Base-by-base conservation (phyloP, 1,284 basidiomycete genomes). In the Chondrostereum purpureum region DNA sequence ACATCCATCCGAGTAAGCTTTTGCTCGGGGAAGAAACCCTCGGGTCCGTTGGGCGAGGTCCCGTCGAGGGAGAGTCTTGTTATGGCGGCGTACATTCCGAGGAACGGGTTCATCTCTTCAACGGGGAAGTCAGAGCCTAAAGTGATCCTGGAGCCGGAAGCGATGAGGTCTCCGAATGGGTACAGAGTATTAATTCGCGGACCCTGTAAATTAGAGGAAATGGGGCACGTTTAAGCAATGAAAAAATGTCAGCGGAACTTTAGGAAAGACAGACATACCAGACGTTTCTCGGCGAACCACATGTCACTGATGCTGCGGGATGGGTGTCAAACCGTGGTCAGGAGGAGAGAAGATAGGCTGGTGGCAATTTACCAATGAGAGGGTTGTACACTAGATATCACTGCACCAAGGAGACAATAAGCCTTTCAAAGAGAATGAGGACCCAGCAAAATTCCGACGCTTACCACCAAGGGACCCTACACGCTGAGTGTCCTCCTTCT, bases 101-200 rank as follows among this genome's bases (percentile, higher is more conserved):
- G 63, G 21, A 90, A 67, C 12, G 88, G 88, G 55, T 88, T 86
- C 63, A 87, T 73, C 38, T 73, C 68, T 58, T 93, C 92, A 20
- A 97, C 92, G 1, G 92, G 93, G 54, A 89, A 90, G 64, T 96
- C 92, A 1, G 88, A 91, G 13, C 93, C 92, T 12, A 95, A 65
- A 17, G 80, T 73, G 46, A 84, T 75, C 46, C 75, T 71, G 16
- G 77, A 78, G 39, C 78, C 79, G 47, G 71, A 72, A 53, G 80
- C 73, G 16, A 83, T 59, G 31, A 87, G 68, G 49, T 78, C 78
- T 19, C 83, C 79, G 75, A 93, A 95, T 0, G 92, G 89, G 57
- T 96, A 96, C 1, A 95, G 76, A 5, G 80, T 78, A 57, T 84
- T 86, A 34, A 93, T 78, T 43, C 93, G 80, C 53, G 91, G 85